Base-by-base conservation (phyloP, 2,329 filamentous ascomycete species). In the Cordyceps pruinosa region DNA sequence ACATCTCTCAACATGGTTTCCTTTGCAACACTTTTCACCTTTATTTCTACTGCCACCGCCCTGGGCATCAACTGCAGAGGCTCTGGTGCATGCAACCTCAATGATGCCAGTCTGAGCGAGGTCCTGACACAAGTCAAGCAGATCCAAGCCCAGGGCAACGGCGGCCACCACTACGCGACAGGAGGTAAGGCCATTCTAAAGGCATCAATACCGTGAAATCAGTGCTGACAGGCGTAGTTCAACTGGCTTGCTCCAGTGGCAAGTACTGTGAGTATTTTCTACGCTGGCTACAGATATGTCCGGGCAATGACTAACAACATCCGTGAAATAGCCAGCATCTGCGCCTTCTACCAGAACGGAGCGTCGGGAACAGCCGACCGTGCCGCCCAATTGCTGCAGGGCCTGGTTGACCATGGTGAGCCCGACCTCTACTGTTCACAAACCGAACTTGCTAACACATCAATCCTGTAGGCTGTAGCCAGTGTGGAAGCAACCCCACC, bases 11-110 rank as follows among this genome's bases (percentile, higher is more conserved):
- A n/a, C 9, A 58, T 58, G 56, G 13, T 32, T 25, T 53, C 56
- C 23, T 19, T 50, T 45, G 23, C 47, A 28, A 23, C 54, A n/a
- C 4, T 60, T 35, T 37, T 52, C 12, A 41, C 57, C 19, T 39
- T 61, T 32, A 35, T 58, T 23, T 45, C 55, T 32, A 49, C 32
- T 25, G 58, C 48, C 41, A 46, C 59, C 1, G 59, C 61, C 0
- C 56, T 60, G 2, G 62, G 61, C 30, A 62, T 59, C 26, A 61
- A 62, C 51, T 64, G 62, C 54, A 50, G 60, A 30, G 61, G 58
- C 37, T 62, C 62, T 5, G 60, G 53, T 26, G 47, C 28, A 17
- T 64, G 62, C 52, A 45, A 10, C 13, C 26, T 60, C 42, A 62
- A 60, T 42, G 32, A 60, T 19, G 60, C 61, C 21, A 58, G 53